Evolutionary conservation across 2,329 filamentous ascomycete species (phyloP), one percentile per base, ranked within the genome.

Genomic region (Diaporthe aspalathi): DNA sequence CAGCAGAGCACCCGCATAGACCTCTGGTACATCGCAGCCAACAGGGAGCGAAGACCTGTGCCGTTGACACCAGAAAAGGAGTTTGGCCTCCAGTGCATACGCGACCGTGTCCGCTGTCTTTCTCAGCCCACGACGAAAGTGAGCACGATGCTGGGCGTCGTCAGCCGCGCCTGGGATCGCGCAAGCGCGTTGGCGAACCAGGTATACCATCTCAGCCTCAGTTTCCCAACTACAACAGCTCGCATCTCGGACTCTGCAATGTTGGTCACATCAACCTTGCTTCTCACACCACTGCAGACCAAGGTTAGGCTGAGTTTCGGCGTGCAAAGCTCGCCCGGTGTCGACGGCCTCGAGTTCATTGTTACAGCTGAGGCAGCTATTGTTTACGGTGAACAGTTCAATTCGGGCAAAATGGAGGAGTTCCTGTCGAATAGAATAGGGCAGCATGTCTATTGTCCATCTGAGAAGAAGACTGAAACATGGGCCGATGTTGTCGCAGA

Each of bases 371-470:
- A 82, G 27, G 92, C 90, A 0, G 85, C 84, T 67, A 89, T 95
- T 1, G 84, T 94, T 2, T 96, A 96, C 78, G 93, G 93, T 0
- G 93, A 95, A 81, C 86, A 88, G 72, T 94, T 95, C 79, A 93
- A 94, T 74, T 89, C 90, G 74, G 88, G 85, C 63, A 94, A 93
- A 80, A 91, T 96, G 84, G 84, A 83, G n/a, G 92, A 94, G 69
- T 94, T 93, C 75, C 78, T 96, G 73, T 80, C 83, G 16, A 86
- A 86, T 45, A 85, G 87, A 78, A 82, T 91, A 77, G 80, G 84
- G 57, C 75, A 76, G n/a, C 75, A 67, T n/a, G 77, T 80, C 73
- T 79, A 70, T 73, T 79, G 74, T 65, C 40, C n/a, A 72, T 78
- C 70, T 75, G 79, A 75, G 75, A 81, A 83, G 72, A 77, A 78